Base-by-base conservation (phyloP, 306 rosid genomes). In the Sphenostylis stenocarpa region DNA sequence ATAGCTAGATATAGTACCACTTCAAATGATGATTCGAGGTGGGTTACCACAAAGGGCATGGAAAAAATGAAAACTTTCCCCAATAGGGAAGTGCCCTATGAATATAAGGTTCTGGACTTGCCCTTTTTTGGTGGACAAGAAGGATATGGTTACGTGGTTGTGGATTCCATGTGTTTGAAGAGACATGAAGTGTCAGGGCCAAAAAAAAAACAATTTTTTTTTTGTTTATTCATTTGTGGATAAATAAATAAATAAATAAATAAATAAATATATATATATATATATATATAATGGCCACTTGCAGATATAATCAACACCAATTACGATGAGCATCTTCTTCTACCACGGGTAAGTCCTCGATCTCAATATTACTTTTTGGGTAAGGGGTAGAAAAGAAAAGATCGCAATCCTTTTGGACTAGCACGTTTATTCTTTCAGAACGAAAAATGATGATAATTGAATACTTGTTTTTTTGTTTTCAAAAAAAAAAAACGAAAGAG, bases 241-340 rank as follows among this genome's bases (percentile, higher is more conserved):
- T n/a, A n/a, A n/a, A n/a, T n/a, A n/a, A n/a, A n/a, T n/a, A n/a
- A n/a, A n/a, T n/a, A n/a, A n/a, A n/a, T n/a, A n/a, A n/a, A n/a
- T n/a, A n/a, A n/a, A n/a, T 26, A 26, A 26, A 26, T 26, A 26
- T 26, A 26, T 26, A 26, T 26, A 53, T 38, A 38, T 9, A 8
- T 38, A 63, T 38, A 58, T n/a, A 83, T 11, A 41, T 15, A 41
- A 73, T 61, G 24, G 6, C 82, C 85, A 77, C 77, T 79, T 61
- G 77, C 81, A n/a, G n/a, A n/a, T n/a, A 48, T 31, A 63, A 33
- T 67, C 36, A 20, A 48, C 72, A 45, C 57, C 69, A 80, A 84
- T 76, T 44, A 85, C 81, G 87, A 80, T 80, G 60, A 82, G 87
- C 86, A 84, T 84, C 91, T 78, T 65, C 52, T 41, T 65, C 71